Evolutionary conservation across 2,329 filamentous ascomycete genomes (phyloP).

Genomic region (Colletotrichum sp.): DNA sequence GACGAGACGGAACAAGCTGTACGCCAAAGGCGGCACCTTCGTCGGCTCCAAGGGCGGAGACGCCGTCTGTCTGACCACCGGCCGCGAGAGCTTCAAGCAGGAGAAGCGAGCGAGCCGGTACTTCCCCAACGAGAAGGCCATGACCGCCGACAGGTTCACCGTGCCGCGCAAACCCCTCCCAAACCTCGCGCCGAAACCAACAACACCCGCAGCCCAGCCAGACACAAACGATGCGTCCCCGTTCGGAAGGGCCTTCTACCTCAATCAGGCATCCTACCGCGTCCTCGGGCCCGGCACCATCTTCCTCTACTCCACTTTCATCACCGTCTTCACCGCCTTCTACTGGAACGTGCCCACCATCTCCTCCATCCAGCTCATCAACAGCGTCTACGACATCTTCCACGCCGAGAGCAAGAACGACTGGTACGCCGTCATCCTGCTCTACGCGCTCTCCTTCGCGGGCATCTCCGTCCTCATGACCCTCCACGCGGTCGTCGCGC

Average conservation of each 20-base stretch:
- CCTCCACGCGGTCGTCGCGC: constrained; percentile 45
- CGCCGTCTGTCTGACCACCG: constrained; percentile 44
- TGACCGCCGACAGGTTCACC: neutral
- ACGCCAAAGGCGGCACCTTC: constrained; percentile 50
- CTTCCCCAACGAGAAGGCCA: constrained; percentile 2
- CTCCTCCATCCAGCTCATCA: constrained; percentile 50
- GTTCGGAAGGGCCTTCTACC: constrained; percentile 62
- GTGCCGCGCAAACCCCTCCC: neutral
- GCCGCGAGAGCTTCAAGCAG: constrained; percentile 2
- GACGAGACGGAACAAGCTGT: constrained; percentile 48
- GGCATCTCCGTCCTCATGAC: constrained; percentile 48
- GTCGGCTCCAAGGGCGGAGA: constrained; percentile 58
- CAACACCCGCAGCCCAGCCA: neutral
- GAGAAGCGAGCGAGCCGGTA: constrained; percentile 10
- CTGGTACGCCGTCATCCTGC: constrained; percentile 36
- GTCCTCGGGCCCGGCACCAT: constrained; percentile 53
- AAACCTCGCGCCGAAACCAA: neutral
- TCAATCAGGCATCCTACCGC: constrained; percentile 52
- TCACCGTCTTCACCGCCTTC: constrained; percentile 48
- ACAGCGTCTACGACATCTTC: constrained; percentile 29
- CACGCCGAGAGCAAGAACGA: constrained; percentile 22
- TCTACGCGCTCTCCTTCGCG: constrained; percentile 44
- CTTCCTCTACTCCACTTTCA: constrained; percentile 53
- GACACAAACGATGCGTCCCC: constrained; percentile 36
- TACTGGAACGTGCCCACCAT: constrained; percentile 58